Evolutionary conservation across 805 yeast genomes (phyloP), one percentile per base, ranked within the genome.

Genomic region (Sugiyamaella chiloensis): DNA sequence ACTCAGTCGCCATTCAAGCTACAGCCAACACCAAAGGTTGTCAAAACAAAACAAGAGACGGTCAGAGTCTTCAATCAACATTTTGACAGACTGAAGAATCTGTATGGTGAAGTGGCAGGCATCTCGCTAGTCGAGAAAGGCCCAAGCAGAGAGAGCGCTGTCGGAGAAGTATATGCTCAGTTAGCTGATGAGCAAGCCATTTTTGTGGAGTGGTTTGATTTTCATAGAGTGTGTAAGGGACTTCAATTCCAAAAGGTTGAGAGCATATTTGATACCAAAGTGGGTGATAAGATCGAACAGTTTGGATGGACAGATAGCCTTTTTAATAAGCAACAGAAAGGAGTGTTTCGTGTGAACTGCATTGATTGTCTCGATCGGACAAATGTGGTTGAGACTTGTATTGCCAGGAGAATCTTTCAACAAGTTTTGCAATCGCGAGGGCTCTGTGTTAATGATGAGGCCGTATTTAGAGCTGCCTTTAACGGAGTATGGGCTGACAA

Each of bases 321-420:
- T 6, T 45, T 47, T 8, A 47, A 46, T 11, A 47, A 47, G 6
- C 55, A 65, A 14, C 86, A 81, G 59, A 66, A 61, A 23, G 86
- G 86, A 3, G 70, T 79, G 1, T 75, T 81, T 48, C 58, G 87
- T 47, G 68, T 78, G 19, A 81, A 81, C 57, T 81, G 86, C 58
- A 73, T 81, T 52, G 87, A 73, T 50, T 81, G 86, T 59, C 67
- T 81, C 49, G 87, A 81, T 59, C 62, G 86, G 46, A 81, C 86
- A 1, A 81, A 81, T 50, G 64, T 73, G 21, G 71, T 72, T 1
- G 63, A 67, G 21, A 69, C 72, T 35, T 64, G 62, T 36, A 45
- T 71, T 20, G 66, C 71, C n/a, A 59, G 59, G 32, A 36, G 54
- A 17, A 56, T 66, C 3, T 48, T 65, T 11, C 24, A 44, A 8